phyloP scores from a whole-genome alignment of 106 monocot species.

The Narthecium ossifragum region DNA sequence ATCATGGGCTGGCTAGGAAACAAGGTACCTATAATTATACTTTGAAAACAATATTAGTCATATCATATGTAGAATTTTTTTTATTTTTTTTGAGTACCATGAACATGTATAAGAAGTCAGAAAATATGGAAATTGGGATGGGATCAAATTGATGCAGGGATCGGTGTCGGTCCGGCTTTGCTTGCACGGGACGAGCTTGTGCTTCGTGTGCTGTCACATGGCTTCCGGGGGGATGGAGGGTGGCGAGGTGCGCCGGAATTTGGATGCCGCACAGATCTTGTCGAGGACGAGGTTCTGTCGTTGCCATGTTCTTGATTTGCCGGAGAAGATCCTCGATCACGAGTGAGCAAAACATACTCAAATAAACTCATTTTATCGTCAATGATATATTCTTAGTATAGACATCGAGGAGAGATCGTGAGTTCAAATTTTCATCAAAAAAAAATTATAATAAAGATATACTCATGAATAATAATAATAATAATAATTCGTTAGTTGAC shows the following conservation, averaged over 20 bases:
- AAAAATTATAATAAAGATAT: too few species aligned
- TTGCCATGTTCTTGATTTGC: conserved; percentile 28
- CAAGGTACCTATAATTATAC: conserved; percentile 28
- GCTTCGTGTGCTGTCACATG: conserved; percentile 70
- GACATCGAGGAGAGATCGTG: too few species aligned
- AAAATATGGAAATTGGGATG: background rate
- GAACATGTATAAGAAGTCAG: background rate
- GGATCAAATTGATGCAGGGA: too few species aligned
- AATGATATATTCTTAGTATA: too few species aligned
- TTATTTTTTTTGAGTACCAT: background rate
- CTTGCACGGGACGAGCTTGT: conserved; percentile 59
- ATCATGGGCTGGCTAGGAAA: conserved; percentile 67
- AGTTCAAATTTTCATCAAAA: too few species aligned
- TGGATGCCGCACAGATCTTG: conserved; percentile 45
- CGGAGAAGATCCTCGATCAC: conserved; percentile 56
- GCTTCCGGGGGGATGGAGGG: conserved; percentile 72
- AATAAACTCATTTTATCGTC: too few species aligned
- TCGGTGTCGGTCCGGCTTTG: conserved; percentile 57
- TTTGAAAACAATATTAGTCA: background rate
- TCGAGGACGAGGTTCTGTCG: conserved; percentile 49
- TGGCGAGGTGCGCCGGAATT: conserved; percentile 47
- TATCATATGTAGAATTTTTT: too few species aligned
- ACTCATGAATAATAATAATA: too few species aligned
- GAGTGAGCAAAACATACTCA: conserved; percentile 68
- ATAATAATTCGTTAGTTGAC: too few species aligned